Evolutionary conservation across 805 yeast genomes (phyloP).

Genomic region (Sugiyamaella lignohabitans): DNA sequence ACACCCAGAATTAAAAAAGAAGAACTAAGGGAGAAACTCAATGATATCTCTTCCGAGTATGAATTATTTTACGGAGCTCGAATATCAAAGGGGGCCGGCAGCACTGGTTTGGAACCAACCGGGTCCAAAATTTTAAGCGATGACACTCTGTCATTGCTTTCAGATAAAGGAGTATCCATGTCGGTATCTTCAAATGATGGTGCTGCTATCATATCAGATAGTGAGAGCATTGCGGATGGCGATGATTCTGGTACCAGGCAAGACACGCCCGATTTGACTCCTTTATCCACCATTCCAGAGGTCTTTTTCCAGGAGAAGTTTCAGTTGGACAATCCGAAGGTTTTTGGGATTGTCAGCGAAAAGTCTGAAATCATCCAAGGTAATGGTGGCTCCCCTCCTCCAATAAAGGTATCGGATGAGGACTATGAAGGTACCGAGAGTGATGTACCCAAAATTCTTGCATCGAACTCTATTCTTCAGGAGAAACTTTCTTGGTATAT

Average conservation of each 20-base stretch:
- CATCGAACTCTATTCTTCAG: slow-evolving; percentile 54
- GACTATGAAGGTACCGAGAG: slow-evolving; percentile 28
- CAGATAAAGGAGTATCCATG: slow-evolving; percentile 3
- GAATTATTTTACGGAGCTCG: slow-evolving; percentile 22
- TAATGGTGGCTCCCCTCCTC: slow-evolving; percentile 8
- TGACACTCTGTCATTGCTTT: slow-evolving; percentile 14
- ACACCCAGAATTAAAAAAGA: slow-evolving; percentile 40
- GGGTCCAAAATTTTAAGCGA: slow-evolving; percentile 2
- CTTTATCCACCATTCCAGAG: slow-evolving; percentile 53
- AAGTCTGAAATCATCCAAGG: slow-evolving; percentile 39
- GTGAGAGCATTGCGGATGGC: not conserved
- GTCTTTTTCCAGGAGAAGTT: slow-evolving; percentile 64
- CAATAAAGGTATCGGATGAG: slow-evolving; percentile 19
- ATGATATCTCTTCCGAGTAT: slow-evolving; percentile 40
- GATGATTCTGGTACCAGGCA: slow-evolving; percentile 1
- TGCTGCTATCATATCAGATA: not conserved
- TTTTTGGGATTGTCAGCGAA: slow-evolving; percentile 68
- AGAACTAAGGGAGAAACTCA: slow-evolving; percentile 41
- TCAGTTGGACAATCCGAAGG: slow-evolving; percentile 80
- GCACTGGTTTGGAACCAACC: slow-evolving; percentile 1
- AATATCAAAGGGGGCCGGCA: slow-evolving; percentile 6
- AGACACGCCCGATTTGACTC: slow-evolving; percentile 16
- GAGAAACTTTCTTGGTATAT: slow-evolving; percentile 76
- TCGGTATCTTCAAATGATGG: slow-evolving; percentile 6
- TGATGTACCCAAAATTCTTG: slow-evolving; percentile 33